Base-by-base conservation (phyloP, 169 alveolate species). In the Plasmodium relictum region DNA sequence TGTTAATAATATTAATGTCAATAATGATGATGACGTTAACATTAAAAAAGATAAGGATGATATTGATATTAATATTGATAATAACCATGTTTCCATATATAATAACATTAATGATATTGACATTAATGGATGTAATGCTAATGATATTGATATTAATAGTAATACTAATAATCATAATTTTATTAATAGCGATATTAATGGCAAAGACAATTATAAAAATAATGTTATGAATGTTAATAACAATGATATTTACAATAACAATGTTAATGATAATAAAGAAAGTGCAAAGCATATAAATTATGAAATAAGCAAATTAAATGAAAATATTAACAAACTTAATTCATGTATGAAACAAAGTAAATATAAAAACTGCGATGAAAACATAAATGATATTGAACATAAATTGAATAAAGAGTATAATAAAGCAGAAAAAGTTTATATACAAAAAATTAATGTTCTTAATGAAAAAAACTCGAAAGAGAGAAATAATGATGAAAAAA, bases 171-270 rank as follows among this genome's bases (percentile, higher is more conserved):
- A 1, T 31, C 1, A 3, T 31, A 31, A 3, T 31, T 31, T 31
- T 31, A 31, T 2, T 14, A 5, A 54, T 16, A 59, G 31, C 12
- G 18, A 39, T 22, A 50, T 10, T 52, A 65, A 2, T 16, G 14
- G 16, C 8, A 65, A 18, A 16, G 6, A 22, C 8, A 59, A n/a
- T n/a, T 37, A 54, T 12, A 16, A 59, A 12, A 52, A 22, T 59
- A 62, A 56, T 45, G 41, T 16, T 71, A 50, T 18, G 2, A 52
- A 71, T 58, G 68, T 48, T 44, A 59, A 45, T 37, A 50, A 73
- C 61, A 42, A 10, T n/a, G 37, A 9, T 24, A 6, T 45, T 44
- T 9, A 73, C 9, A 12, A 45, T 3, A 48, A 73, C 8, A 54
- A 31, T 20, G 44, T 12, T 8, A 63, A 31, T 31, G 61, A 6